Evolutionary conservation across 108 stramenopile genomes (phyloP).

Genomic region (Aurantiochytrium sp.): DNA sequence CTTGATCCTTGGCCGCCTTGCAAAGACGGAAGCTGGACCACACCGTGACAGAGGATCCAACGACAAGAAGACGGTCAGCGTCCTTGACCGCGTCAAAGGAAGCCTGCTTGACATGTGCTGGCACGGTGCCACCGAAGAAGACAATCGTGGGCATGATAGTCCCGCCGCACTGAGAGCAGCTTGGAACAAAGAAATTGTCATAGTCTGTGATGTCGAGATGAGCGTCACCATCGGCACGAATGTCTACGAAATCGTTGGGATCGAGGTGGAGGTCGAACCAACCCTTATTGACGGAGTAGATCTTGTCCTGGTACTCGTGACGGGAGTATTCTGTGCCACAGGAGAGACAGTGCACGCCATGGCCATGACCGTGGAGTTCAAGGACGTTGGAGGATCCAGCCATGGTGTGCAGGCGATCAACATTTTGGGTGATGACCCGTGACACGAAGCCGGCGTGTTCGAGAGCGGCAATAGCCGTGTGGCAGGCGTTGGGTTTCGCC

Average conservation of each 20-base stretch:
- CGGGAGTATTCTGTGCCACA: constrained; percentile 66
- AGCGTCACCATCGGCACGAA: constrained; percentile 93
- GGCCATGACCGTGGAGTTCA: constrained; percentile 78
- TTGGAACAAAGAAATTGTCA: constrained; percentile 59
- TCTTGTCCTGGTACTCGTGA: constrained; percentile 61
- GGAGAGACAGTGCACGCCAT: constrained; percentile 62
- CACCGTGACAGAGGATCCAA: constrained; percentile 75
- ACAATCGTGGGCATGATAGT: constrained; percentile 87
- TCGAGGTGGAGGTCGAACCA: not conserved
- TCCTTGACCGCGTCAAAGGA: constrained; percentile 60
- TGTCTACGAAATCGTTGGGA: not conserved
- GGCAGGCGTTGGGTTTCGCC: constrained; percentile 74
- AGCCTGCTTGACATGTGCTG: constrained; percentile 49
- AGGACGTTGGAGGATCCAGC: constrained; percentile 70
- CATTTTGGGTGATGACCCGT: constrained; percentile 86
- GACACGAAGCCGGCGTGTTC: constrained; percentile 63
- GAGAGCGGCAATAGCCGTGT: constrained; percentile 67
- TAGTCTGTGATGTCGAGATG: constrained; percentile 52
- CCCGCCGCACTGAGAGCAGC: constrained; percentile 65
- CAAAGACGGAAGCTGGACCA: constrained; percentile 76
- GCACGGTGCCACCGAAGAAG: constrained; percentile 84
- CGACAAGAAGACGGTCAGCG: constrained; percentile 69
- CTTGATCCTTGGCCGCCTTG: constrained; percentile 47
- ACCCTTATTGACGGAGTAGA: constrained; percentile 55
- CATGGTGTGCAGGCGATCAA: constrained; percentile 78